Conservation (phyloP, 1,284 basidiomycete genomes). For the Cystobasidium sp. region DNA sequence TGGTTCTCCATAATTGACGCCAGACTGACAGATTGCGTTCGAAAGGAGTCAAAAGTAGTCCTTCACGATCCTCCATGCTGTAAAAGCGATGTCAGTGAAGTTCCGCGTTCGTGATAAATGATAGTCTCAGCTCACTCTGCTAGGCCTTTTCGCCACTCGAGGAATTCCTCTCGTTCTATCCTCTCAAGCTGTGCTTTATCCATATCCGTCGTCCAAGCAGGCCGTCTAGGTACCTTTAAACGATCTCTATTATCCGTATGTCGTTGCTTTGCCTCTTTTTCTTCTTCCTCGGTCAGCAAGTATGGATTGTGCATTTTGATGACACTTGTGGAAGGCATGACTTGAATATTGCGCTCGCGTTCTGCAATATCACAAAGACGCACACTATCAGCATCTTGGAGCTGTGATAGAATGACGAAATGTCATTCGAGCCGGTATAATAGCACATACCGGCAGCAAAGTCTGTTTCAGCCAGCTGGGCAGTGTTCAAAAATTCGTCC, state of each 20-base stretch:
- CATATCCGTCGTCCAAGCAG: conserved; percentile 81
- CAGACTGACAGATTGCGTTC: conserved; percentile 96
- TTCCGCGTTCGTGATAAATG: not conserved
- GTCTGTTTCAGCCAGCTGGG: conserved; percentile 89
- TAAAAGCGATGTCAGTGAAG: conserved; percentile 1
- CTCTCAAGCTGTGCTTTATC: conserved; percentile 76
- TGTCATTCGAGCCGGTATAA: not conserved
- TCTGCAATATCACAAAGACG: conserved; percentile 62
- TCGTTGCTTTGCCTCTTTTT: conserved; percentile 71
- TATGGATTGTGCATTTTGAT: conserved; percentile 74
- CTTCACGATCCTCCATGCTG: conserved; percentile 74
- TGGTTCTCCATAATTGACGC: conserved; percentile 92
- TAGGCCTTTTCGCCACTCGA: conserved; percentile 88
- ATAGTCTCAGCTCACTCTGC: conserved; percentile 68
- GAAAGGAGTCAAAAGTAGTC: conserved; percentile 86
- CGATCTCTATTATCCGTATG: conserved; percentile 74
- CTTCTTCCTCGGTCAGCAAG: conserved; percentile 81
- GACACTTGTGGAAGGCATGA: conserved; percentile 69
- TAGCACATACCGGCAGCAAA: conserved; percentile 86
- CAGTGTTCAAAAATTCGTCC: conserved; percentile 94
- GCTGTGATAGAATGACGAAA: not conserved
- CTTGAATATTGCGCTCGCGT: conserved; percentile 80
- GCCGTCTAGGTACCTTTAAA: conserved; percentile 77
- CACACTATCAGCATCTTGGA: not conserved
- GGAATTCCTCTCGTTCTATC: conserved; percentile 83